A percentile compares a stretch with the other conserved stretches of the same genome.
Conservation (phyloP, 345 rosid genomes). For the Barbarea vulgaris region DNA sequence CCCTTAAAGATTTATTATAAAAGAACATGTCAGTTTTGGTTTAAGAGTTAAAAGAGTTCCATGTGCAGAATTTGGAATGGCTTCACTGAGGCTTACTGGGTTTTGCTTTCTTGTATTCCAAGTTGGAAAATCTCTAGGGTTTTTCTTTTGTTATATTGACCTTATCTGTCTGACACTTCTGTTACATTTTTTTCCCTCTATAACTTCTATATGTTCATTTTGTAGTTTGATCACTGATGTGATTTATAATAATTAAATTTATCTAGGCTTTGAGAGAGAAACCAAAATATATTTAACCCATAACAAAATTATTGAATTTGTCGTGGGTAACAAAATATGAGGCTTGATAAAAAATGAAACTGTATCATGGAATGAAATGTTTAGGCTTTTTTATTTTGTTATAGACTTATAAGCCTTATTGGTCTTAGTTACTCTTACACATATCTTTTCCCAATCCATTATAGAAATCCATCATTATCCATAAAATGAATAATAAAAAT, state of each 20-base stretch:
- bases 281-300: no score
- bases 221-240: no score
- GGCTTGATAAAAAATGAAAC: no score
- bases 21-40: slow-evolving; percentile 2
- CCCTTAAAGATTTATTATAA: background rate
- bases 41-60: background rate
- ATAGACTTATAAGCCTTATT: background rate
- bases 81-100: background rate
- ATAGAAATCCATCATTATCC: background rate
- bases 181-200: background rate
- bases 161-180: background rate
- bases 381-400: background rate
- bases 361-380: background rate
- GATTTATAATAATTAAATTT: no score
- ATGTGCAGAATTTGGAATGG: background rate
- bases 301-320: no score
- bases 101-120: background rate
- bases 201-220: no score
- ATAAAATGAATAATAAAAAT: background rate
- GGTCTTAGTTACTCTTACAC: background rate
- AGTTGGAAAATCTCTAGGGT: background rate
- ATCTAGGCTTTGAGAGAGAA: no score
- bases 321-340: no score
- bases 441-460: background rate
- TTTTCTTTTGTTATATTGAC: slow-evolving; percentile 4